Evolutionary conservation across 75 land plant genomes (phyloP).

Genomic region (Adiantum capillusveneris): DNA sequence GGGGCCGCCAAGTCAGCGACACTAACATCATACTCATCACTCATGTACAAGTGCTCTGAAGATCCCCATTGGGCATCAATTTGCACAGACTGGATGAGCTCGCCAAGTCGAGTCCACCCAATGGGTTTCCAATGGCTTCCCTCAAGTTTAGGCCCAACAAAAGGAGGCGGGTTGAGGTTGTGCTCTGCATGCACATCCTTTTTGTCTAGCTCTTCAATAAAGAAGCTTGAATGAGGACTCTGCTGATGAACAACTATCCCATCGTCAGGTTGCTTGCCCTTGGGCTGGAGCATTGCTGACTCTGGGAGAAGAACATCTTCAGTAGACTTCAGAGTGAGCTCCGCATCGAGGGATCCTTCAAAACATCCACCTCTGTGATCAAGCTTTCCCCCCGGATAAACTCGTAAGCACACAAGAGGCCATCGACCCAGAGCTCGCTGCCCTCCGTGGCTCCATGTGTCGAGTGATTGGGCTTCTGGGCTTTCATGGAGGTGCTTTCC

Average conservation of each 20-base stretch:
- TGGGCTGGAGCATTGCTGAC: too few relatives aligned
- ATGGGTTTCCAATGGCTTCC: conserved; percentile 71
- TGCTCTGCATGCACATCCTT: too few relatives aligned
- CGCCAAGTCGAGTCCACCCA: conserved; percentile 78
- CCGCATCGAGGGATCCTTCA: conserved; percentile 15
- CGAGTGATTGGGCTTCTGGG: too few relatives aligned
- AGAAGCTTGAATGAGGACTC: too few relatives aligned
- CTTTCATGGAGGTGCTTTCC: too few relatives aligned
- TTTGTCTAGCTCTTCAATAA: too few relatives aligned
- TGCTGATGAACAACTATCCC: too few relatives aligned
- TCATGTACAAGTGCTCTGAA: conserved; percentile 16
- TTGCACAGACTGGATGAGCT: conserved; percentile 62
- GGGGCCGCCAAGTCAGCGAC: conserved; percentile 86
- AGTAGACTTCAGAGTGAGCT: conserved; percentile 6
- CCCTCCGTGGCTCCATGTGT: too few relatives aligned
- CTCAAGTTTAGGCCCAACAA: too few relatives aligned
- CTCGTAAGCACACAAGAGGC: conserved; percentile 86
- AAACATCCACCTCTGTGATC: conserved; percentile 4
- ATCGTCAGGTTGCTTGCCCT: too few relatives aligned
- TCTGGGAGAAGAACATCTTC: not conserved
- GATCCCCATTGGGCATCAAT: conserved; percentile 46
- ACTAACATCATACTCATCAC: conserved; percentile 43
- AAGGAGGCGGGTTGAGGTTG: too few relatives aligned
- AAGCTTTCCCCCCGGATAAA: conserved; percentile 28
- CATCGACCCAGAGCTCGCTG: conserved; percentile 68